A percentile compares a stretch with the other conserved stretches of the same genome.
phyloP scores from a whole-genome alignment of 1,139 yeast genomes.

The Magnusiomyces paraingens region DNA sequence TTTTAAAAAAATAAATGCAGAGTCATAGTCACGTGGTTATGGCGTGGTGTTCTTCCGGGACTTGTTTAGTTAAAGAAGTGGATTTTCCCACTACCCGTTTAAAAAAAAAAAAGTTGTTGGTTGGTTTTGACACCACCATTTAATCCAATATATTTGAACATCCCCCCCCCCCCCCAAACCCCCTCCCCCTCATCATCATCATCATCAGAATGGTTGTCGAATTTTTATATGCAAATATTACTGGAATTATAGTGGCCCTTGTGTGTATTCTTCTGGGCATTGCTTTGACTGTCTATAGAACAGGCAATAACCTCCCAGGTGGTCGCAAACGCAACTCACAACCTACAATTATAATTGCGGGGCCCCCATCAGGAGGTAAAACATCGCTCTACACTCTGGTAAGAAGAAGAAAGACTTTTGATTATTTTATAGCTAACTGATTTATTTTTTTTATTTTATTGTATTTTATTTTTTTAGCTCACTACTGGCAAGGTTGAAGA shows the following conservation, averaged over 20 bases:
- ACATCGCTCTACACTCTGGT: slow-evolving; percentile 50
- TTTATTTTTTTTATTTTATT: no score
- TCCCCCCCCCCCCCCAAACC: no score
- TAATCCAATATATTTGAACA: no score
- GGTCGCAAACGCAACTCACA: slow-evolving; percentile 28
- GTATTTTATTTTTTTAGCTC: slow-evolving; percentile 3
- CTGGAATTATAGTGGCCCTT: no score
- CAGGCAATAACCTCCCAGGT: slow-evolving; percentile 11
- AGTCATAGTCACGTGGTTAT: not conserved
- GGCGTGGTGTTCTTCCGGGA: no score
- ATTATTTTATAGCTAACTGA: not conserved
- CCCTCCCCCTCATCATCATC: no score
- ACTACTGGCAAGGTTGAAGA: slow-evolving; percentile 28
- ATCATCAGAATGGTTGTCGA: no score
- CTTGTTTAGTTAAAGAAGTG: no score
- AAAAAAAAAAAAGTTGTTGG: no score
- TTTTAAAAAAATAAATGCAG: not conserved
- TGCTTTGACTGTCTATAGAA: slow-evolving; percentile 11
- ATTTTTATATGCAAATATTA: no score
- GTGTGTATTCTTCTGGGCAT: not conserved
- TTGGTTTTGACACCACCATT: no score
- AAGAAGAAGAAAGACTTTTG: slow-evolving; percentile 3
- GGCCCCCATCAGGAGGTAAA: slow-evolving; percentile 70
- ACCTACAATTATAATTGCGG: slow-evolving; percentile 65
- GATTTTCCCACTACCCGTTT: no score